phyloP scores from a whole-genome alignment of 257 asterid species.

The Solanum virginianum region DNA sequence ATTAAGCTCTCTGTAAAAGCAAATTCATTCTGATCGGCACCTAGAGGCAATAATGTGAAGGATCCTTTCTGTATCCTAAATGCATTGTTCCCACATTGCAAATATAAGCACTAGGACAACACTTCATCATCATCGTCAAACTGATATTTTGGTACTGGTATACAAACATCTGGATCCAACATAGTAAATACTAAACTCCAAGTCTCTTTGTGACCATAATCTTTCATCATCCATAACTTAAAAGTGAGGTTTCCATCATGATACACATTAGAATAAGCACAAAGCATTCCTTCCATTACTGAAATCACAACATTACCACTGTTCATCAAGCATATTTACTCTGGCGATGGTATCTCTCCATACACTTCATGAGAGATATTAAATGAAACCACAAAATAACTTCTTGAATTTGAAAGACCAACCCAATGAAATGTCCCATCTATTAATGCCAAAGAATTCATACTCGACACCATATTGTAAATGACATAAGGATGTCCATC shows the following conservation, averaged over 20 bases:
- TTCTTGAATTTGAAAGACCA: not conserved
- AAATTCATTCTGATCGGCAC: not conserved
- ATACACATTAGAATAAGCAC: not conserved
- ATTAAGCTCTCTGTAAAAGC: not conserved
- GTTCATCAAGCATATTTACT: not conserved
- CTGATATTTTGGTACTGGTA: not conserved
- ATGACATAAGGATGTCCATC: not conserved
- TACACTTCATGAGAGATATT: not conserved
- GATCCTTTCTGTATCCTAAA: not conserved
- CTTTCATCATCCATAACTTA: not conserved
- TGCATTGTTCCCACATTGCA: not conserved
- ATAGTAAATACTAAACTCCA: too few species aligned
- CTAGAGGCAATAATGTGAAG: not conserved
- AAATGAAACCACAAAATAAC: not conserved
- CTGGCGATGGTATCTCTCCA: not conserved
- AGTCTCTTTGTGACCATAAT: too few species aligned
- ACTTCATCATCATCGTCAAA: not conserved
- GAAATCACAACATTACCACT: not conserved
- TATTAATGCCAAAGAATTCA: not conserved
- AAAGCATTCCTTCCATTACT: not conserved
- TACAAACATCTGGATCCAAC: too few species aligned
- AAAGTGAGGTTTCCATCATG: not conserved
- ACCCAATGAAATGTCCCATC: not conserved
- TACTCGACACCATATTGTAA: not conserved
- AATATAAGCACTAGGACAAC: not conserved